Conservation (phyloP, 768 basidiomycete species). For the Tremella mesenterica region DNA sequence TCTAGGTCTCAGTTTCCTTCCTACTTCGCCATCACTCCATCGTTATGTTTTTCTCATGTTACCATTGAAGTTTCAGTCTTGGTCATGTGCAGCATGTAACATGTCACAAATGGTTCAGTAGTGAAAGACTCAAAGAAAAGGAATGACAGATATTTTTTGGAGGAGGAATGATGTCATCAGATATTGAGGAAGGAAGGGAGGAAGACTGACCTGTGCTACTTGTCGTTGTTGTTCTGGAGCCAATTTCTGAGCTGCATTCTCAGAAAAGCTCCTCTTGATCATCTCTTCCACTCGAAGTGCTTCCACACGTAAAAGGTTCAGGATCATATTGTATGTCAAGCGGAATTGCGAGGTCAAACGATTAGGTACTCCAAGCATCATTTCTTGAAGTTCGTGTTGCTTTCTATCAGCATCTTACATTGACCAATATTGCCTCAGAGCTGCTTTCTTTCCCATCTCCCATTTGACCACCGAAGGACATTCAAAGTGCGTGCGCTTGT, state of each 20-base stretch:
- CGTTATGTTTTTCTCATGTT: too few relatives aligned
- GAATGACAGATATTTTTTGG: too few relatives aligned
- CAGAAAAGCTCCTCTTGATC: conserved; percentile 98
- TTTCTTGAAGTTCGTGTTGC: conserved; percentile 66
- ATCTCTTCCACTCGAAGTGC: conserved; percentile 95
- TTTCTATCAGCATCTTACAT: conserved; percentile 45
- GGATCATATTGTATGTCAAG: conserved; percentile 97
- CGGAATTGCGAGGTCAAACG: conserved; percentile 93
- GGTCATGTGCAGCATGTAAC: too few relatives aligned
- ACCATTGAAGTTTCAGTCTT: too few relatives aligned
- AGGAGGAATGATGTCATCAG: too few relatives aligned
- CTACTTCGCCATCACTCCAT: too few relatives aligned
- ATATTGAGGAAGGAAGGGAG: background rate
- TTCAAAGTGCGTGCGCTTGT: too few relatives aligned
- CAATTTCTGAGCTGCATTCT: conserved; percentile 86
- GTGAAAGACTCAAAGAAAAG: background rate
- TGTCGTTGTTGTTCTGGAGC: conserved; percentile 88
- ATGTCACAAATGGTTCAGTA: background rate
- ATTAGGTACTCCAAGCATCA: conserved; percentile 91
- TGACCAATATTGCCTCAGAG: too few relatives aligned
- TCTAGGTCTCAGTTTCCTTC: too few relatives aligned
- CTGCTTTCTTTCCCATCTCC: too few relatives aligned
- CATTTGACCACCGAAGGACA: too few relatives aligned
- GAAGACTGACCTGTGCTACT: conserved; percentile 61
- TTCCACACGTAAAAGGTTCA: conserved; percentile 91